Conservation (phyloP, 2,329 filamentous ascomycete genomes). For the Trichophyton schoenleinii region DNA sequence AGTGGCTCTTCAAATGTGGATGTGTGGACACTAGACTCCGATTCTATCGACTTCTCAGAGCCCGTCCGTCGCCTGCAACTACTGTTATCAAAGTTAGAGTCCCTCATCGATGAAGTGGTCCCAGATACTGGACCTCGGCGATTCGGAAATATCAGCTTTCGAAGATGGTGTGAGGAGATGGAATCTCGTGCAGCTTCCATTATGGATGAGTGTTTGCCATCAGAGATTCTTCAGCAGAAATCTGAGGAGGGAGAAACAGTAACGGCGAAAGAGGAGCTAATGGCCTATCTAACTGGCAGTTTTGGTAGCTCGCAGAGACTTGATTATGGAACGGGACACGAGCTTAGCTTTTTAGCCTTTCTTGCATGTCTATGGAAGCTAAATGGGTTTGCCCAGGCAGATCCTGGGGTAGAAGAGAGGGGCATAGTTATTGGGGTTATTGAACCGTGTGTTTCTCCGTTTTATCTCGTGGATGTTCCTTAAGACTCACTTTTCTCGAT, state of each 20-base stretch:
- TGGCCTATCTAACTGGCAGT: constrained; percentile 65
- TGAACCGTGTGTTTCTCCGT: constrained; percentile 53
- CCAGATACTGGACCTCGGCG: constrained; percentile 74
- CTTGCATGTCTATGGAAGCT: constrained; percentile 85
- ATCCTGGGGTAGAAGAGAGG: constrained; percentile 50
- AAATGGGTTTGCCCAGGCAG: constrained; percentile 55
- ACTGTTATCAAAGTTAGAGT: constrained; percentile 52
- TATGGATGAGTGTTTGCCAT: constrained; percentile 45
- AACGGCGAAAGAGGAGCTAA: constrained; percentile 54
- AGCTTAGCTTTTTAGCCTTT: constrained; percentile 89
- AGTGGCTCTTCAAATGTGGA: constrained; percentile 23
- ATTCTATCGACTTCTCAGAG: constrained; percentile 38
- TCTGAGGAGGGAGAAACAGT: constrained; percentile 23
- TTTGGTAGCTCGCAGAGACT: constrained; percentile 83
- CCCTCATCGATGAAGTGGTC: constrained; percentile 62
- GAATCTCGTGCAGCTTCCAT: constrained; percentile 47
- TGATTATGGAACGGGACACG: constrained; percentile 93
- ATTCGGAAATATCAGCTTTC: constrained; percentile 86
- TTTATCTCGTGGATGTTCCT: neutral
- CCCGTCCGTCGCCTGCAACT: constrained; percentile 52
- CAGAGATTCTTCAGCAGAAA: constrained; percentile 29
- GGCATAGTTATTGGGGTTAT: constrained; percentile 70
- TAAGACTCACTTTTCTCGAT: neutral
- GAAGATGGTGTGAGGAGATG: constrained; percentile 65
- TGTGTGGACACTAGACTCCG: constrained; percentile 37